Conservation (phyloP, 257 asterid species). For the Penstemon barbatus region DNA sequence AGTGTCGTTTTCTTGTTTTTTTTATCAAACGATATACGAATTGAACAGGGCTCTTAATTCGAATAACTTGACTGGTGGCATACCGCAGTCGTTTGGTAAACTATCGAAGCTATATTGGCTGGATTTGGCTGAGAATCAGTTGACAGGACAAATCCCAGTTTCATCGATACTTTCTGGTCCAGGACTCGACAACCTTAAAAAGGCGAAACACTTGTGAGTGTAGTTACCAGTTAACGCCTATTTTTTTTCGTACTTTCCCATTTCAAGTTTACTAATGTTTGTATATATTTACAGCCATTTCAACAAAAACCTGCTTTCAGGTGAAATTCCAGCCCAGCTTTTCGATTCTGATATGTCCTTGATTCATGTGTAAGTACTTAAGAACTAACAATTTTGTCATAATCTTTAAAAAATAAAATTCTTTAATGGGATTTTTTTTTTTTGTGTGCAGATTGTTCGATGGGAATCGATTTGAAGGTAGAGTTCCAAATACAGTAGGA, state of each 20-base stretch:
- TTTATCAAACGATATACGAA: constrained; percentile 7
- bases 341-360: constrained; percentile 71
- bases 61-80: constrained; percentile 80
- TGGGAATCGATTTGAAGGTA: constrained; percentile 68
- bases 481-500: constrained; percentile 73
- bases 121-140: constrained; percentile 83
- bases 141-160: constrained; percentile 78
- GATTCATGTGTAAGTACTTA: constrained; percentile 74
- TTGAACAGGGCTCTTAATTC: constrained; percentile 82
- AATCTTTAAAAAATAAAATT: not conserved
- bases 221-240: not conserved
- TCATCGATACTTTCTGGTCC: constrained; percentile 53
- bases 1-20: not conserved
- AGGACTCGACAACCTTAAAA: constrained; percentile 82
- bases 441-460: constrained; percentile 58
- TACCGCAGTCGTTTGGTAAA: constrained; percentile 85
- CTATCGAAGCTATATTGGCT: constrained; percentile 89
- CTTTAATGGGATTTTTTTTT: not conserved
- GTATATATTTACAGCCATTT: constrained; percentile 69
- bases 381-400: constrained; percentile 7
- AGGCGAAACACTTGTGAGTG: constrained; percentile 93
- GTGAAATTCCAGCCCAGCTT: constrained; percentile 63
- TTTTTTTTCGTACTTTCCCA: not conserved
- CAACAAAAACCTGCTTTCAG: constrained; percentile 85
- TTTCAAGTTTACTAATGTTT: constrained; percentile 30